Conservation (phyloP, 2,329 filamentous ascomycete species). For the Aureobasidium sp. region DNA sequence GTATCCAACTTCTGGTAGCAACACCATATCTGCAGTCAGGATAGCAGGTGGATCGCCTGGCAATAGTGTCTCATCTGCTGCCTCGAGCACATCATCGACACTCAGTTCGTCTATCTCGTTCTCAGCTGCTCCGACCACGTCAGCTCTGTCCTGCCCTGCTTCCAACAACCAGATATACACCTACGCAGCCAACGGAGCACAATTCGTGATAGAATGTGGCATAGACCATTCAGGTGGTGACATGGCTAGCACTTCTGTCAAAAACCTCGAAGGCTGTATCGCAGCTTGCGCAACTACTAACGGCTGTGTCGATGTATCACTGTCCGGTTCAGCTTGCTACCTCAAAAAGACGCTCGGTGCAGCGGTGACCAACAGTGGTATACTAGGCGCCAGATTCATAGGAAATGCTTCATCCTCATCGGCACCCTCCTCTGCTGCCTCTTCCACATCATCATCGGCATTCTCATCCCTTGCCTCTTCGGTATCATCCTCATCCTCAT, state of each 20-base stretch:
- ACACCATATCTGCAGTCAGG: constrained; percentile 15
- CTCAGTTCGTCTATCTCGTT: constrained; percentile 2
- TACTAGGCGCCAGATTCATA: constrained; percentile 25
- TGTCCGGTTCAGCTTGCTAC: constrained; percentile 21
- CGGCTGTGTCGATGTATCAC: constrained; percentile 22
- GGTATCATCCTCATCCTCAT: neutral
- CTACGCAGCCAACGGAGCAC: constrained; percentile 17
- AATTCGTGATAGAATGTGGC: constrained; percentile 26
- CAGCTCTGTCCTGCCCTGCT: constrained; percentile 19
- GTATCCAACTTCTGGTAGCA: constrained; percentile 13
- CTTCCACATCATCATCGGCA: neutral
- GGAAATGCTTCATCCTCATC: neutral
- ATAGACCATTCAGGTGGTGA: constrained; percentile 26
- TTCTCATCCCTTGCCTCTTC: neutral
- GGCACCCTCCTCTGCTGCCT: neutral
- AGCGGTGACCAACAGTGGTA: constrained; percentile 17
- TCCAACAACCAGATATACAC: constrained; percentile 20
- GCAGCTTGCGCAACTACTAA: constrained; percentile 20
- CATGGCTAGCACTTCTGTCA: constrained; percentile 18
- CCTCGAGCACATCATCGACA: neutral
- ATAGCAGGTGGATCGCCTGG: neutral
- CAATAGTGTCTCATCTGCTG: neutral
- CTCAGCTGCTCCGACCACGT: constrained; percentile 16
- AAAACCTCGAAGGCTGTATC: constrained; percentile 21
- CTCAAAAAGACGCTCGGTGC: constrained; percentile 19